Percentiles rank a stretch among this genome's conserved stretches.
phyloP scores from a whole-genome alignment of 2,329 filamentous ascomycete species.

The Ophiocordyceps polyrhachis-furcata region DNA sequence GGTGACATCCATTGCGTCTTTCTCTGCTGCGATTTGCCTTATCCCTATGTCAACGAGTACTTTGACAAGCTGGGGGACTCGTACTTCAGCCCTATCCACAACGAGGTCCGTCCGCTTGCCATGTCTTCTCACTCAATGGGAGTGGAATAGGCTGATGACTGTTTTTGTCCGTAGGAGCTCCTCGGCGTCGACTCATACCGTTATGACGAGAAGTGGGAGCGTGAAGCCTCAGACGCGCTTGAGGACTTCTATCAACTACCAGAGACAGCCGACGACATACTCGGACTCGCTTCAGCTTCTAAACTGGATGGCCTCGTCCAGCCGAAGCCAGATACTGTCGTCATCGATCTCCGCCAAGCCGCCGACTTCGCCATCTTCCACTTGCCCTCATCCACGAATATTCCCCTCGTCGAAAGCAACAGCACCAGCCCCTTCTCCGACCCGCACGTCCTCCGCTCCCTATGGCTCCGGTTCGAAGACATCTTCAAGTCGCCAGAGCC shows the following conservation, averaged over 20 bases:
- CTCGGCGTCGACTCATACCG: constrained; percentile 28
- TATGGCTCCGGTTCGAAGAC: constrained; percentile 28
- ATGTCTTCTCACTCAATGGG: not conserved
- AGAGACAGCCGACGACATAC: constrained; percentile 2
- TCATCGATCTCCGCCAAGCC: constrained; percentile 25
- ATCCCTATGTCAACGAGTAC: constrained; percentile 42
- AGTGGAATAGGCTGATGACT: not conserved
- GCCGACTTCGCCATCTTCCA: constrained; percentile 22
- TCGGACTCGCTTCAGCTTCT: constrained; percentile 1
- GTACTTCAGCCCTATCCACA: constrained; percentile 28
- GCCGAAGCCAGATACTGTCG: constrained; percentile 10
- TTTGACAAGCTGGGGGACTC: constrained; percentile 32
- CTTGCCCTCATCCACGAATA: constrained; percentile 24
- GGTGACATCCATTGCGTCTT: constrained; percentile 36
- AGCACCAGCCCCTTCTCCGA: constrained; percentile 27
- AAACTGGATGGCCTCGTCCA: constrained; percentile 3
- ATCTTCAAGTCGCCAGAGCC: constrained; percentile 15
- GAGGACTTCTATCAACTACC: constrained; percentile 12
- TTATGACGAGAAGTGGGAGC: constrained; percentile 35
- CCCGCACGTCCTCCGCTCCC: constrained; percentile 18
- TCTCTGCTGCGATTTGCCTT: constrained; percentile 43
- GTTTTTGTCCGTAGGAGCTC: constrained; percentile 16
- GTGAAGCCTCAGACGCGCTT: constrained; percentile 18
- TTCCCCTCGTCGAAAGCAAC: constrained; percentile 20
- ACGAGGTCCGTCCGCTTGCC: constrained; percentile 12